Percentiles rank a stretch among this genome's conserved stretches.
phyloP scores from a whole-genome alignment of 352 stramenopile species.

The Globisporangium rhizosaccharum region DNA sequence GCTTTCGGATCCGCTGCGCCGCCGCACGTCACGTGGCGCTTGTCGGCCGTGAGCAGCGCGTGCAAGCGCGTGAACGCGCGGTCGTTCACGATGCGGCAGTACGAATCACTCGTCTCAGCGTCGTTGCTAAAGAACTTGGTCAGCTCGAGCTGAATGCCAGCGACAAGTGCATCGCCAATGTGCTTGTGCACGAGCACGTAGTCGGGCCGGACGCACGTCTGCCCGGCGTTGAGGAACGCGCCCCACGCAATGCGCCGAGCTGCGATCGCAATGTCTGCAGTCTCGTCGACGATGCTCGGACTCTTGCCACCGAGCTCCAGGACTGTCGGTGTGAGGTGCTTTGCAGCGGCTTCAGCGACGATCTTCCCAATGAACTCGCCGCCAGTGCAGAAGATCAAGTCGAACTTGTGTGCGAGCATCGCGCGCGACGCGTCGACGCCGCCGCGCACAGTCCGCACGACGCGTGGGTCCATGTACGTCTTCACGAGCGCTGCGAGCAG shows the following conservation, averaged over 20 bases:
- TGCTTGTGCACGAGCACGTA: conserved; percentile 87
- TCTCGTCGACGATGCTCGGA: conserved; percentile 79
- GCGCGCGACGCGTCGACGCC: conserved; percentile 74
- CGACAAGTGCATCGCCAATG: conserved; percentile 52
- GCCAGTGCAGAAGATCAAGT: conserved; percentile 44
- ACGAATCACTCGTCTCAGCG: conserved; percentile 33
- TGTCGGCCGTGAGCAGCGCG: conserved; percentile 53
- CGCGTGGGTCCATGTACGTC: conserved; percentile 72
- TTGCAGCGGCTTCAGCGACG: conserved; percentile 84
- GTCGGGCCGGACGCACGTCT: conserved; percentile 94
- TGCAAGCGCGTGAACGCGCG: conserved; percentile 8
- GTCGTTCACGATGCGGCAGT: conserved; percentile 32
- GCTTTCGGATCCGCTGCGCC: conserved; percentile 57
- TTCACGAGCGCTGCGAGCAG: conserved; percentile 51
- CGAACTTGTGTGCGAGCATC: conserved; percentile 70
- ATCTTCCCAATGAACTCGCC: conserved; percentile 80
- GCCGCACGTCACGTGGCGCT: conserved; percentile 49
- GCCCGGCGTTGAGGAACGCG: conserved; percentile 88
- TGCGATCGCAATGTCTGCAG: conserved; percentile 45
- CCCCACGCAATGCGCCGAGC: conserved; percentile 54
- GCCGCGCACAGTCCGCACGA: conserved; percentile 76
- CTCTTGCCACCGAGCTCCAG: conserved; percentile 94
- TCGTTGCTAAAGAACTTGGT: conserved; percentile 54
- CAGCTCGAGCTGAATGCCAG: conserved; percentile 30
- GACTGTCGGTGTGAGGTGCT: conserved; percentile 91